These are phyloP conservation scores for Chalciporus sp. DNA, from an alignment of 1,284 basidiomycete genomes.

Conservation along the genomic window DNA sequence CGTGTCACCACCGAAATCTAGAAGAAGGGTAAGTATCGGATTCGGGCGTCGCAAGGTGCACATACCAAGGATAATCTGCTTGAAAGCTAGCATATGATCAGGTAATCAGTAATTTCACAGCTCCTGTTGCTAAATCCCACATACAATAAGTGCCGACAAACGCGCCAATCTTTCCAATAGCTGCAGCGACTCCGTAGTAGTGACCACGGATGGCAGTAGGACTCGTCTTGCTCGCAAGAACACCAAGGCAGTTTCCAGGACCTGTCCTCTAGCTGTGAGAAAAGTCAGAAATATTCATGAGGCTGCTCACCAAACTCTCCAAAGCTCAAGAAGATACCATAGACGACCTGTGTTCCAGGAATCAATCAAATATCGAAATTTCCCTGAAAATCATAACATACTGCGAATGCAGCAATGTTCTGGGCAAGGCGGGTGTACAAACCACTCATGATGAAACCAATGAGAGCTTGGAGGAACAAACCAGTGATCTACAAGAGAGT, in stretches of 20 bases:
- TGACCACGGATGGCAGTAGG: conserved; percentile 88
- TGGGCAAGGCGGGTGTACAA: conserved; percentile 62
- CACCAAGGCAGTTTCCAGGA: conserved; percentile 79
- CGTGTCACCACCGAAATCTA: conserved; percentile 61
- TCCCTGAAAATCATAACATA: conserved; percentile 31
- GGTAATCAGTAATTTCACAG: background rate
- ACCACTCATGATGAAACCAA: conserved; percentile 87
- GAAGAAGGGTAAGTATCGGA: conserved; percentile 21
- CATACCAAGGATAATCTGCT: conserved; percentile 64
- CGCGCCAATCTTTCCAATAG: conserved; percentile 88
- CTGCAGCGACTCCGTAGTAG: conserved; percentile 85
- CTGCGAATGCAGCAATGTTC: conserved; percentile 80
- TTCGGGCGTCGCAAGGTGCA: background rate
- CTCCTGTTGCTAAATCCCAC: conserved; percentile 23
- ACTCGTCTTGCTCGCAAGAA: conserved; percentile 81
- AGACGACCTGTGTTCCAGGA: conserved; percentile 57
- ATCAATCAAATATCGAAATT: background rate
- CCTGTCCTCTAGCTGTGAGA: conserved; percentile 36
- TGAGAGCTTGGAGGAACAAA: conserved; percentile 66
- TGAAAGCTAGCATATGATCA: conserved; percentile 55
- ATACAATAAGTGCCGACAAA: conserved; percentile 80
- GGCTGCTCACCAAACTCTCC: conserved; percentile 66
- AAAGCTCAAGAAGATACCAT: conserved; percentile 88
- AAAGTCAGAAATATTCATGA: background rate
- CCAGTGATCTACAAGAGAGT: conserved; percentile 57